Evolutionary conservation across 805 yeast species (phyloP).

Genomic region (Saccharomycopsis olivae): DNA sequence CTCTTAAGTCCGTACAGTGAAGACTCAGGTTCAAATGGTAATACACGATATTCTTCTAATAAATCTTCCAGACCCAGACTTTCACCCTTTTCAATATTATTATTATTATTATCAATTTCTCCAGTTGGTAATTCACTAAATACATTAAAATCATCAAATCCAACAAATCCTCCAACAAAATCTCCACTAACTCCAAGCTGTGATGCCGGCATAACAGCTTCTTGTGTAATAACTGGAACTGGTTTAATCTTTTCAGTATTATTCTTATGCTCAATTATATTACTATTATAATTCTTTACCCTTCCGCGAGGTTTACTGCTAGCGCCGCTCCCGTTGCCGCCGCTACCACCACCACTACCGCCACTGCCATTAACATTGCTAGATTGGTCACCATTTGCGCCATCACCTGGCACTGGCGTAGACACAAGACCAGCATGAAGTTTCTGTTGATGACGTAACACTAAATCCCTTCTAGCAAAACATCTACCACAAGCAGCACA

Average conservation of each 20-base stretch:
- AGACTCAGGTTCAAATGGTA: too few relatives aligned
- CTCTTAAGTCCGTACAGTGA: too few relatives aligned
- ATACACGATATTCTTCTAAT: too few relatives aligned
- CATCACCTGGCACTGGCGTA: too few relatives aligned
- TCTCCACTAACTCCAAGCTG: neutral
- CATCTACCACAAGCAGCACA: constrained; percentile 95
- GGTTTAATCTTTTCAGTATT: constrained; percentile 19
- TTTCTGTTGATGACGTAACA: constrained; percentile 89
- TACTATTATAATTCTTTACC: constrained; percentile 11
- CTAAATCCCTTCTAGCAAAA: constrained; percentile 83
- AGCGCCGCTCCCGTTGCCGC: neutral
- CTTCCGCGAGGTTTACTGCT: neutral
- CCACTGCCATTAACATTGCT: constrained; percentile 20
- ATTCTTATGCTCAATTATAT: constrained; percentile 18
- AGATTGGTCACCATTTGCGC: constrained; percentile 33
- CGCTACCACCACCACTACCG: neutral
- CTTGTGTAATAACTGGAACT: too few relatives aligned
- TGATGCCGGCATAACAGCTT: too few relatives aligned
- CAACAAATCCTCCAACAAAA: constrained; percentile 36
- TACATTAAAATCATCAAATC: too few relatives aligned
- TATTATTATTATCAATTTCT: too few relatives aligned
- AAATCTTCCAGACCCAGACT: too few relatives aligned
- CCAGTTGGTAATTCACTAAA: too few relatives aligned
- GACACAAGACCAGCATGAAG: constrained; percentile 51
- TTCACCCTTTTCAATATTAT: too few relatives aligned